phyloP scores from a whole-genome alignment of 139 green algal genomes.

The Chlorella vulgaris region DNA sequence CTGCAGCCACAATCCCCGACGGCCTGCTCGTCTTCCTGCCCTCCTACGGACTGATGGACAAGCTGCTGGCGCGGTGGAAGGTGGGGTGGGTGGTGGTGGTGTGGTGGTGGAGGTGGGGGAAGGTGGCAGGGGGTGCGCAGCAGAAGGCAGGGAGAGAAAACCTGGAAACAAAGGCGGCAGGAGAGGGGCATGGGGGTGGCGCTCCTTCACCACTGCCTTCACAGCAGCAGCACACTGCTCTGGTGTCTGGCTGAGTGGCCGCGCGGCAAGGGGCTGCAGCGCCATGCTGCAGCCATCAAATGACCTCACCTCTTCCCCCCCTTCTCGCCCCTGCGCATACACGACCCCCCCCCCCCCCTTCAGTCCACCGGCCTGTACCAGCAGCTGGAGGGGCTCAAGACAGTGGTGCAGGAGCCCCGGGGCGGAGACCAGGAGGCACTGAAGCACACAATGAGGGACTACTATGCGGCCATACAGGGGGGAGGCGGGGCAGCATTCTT shows the following conservation, averaged over 20 bases:
- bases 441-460: slow-evolving; percentile 71
- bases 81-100: slow-evolving; percentile 48
- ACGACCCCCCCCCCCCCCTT: background rate
- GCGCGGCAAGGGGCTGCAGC: background rate
- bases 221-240: background rate
- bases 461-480: slow-evolving; percentile 69
- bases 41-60: slow-evolving; percentile 87
- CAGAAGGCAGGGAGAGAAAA: background rate
- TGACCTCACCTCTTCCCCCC: background rate
- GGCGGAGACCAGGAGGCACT: slow-evolving; percentile 68
- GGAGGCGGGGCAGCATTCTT: slow-evolving; percentile 83
- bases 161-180: background rate
- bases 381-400: slow-evolving; percentile 70
- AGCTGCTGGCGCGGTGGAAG: slow-evolving; percentile 77
- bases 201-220: too few species aligned
- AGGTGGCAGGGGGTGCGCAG: background rate
- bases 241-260: background rate
- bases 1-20: slow-evolving; percentile 71
- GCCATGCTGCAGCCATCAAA: background rate
- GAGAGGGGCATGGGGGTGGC: background rate
- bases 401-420: slow-evolving; percentile 77
- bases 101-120: background rate
- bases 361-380: slow-evolving; percentile 73
- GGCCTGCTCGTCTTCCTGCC: slow-evolving; percentile 95
- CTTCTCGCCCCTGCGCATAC: background rate